These are phyloP conservation scores for Termitomyces sp. DNA, from an alignment of 768 basidiomycete species.

Conservation along the genomic window DNA sequence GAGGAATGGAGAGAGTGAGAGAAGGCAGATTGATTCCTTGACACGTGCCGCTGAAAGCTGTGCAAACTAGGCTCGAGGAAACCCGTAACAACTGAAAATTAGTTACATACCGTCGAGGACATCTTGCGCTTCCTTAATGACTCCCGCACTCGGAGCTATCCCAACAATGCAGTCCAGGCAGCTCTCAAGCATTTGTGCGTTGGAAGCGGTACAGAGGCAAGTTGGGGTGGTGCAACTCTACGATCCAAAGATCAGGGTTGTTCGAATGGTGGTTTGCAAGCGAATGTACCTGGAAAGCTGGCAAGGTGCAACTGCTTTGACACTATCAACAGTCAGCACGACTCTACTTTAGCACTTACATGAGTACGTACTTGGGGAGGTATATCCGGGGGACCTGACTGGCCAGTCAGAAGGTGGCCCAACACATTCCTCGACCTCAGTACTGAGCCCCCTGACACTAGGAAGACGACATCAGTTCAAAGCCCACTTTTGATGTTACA, in stretches of 20 bases:
- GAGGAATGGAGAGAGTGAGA: not conserved
- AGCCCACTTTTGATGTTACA: no score
- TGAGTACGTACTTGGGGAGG: not conserved
- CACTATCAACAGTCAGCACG: slow-evolving; percentile 17
- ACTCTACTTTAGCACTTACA: not conserved
- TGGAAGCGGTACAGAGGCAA: slow-evolving; percentile 23
- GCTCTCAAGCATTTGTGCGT: slow-evolving; percentile 18
- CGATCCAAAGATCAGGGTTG: not conserved
- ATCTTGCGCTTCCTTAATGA: slow-evolving; percentile 17
- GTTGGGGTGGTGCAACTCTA: slow-evolving; percentile 21
- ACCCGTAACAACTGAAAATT: not conserved
- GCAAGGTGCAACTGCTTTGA: not conserved
- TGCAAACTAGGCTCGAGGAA: not conserved
- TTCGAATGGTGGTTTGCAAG: not conserved
- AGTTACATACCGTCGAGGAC: slow-evolving; percentile 24
- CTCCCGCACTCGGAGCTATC: slow-evolving; percentile 8
- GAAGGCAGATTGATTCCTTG: not conserved
- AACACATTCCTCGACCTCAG: not conserved
- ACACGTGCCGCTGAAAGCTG: not conserved
- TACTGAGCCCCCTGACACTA: slow-evolving; percentile 3
- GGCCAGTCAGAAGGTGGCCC: not conserved
- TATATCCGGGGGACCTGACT: not conserved
- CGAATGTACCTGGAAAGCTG: not conserved
- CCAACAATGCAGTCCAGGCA: slow-evolving; percentile 29
- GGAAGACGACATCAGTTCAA: not conserved